phyloP scores from a whole-genome alignment of 2,329 filamentous ascomycete genomes.

The Claviceps capensis region DNA sequence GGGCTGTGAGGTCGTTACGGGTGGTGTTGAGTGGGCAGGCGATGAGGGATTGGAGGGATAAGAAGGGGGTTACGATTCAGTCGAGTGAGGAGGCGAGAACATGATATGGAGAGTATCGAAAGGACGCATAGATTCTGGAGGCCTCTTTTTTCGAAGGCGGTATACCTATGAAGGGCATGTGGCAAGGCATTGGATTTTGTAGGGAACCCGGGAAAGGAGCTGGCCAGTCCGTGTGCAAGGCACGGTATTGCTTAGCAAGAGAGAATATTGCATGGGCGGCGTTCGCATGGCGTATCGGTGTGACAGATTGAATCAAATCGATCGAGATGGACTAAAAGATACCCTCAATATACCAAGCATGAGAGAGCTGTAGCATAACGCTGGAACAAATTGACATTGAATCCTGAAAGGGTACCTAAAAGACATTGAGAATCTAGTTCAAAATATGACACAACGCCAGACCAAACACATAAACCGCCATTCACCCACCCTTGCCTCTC shows the following conservation, averaged over 20 bases:
- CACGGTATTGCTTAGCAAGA: neutral
- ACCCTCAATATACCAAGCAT: neutral
- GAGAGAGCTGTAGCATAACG: neutral
- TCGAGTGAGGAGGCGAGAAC: constrained; percentile 22
- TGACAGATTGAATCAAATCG: neutral
- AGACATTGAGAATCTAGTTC: neutral
- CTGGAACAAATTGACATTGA: constrained; percentile 1
- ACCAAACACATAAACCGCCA: neutral
- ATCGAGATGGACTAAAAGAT: neutral
- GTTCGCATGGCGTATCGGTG: neutral
- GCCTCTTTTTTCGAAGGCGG: neutral
- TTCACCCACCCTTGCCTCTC: neutral
- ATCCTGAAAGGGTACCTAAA: neutral
- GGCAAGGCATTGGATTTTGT: neutral
- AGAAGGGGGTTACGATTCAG: constrained; percentile 33
- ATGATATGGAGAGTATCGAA: neutral
- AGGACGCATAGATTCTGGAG: neutral
- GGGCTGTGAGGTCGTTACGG: constrained; percentile 40
- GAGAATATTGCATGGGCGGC: neutral
- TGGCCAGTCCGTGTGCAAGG: neutral
- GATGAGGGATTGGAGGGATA: constrained; percentile 40
- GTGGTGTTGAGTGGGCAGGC: constrained; percentile 42
- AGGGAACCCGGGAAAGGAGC: too few relatives aligned
- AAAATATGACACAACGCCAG: neutral
- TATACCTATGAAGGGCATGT: neutral